Evolutionary conservation across 2,329 filamentous ascomycete species (phyloP), one percentile per base, ranked within the genome.

Genomic region (Mycosphaerella arachidis): DNA sequence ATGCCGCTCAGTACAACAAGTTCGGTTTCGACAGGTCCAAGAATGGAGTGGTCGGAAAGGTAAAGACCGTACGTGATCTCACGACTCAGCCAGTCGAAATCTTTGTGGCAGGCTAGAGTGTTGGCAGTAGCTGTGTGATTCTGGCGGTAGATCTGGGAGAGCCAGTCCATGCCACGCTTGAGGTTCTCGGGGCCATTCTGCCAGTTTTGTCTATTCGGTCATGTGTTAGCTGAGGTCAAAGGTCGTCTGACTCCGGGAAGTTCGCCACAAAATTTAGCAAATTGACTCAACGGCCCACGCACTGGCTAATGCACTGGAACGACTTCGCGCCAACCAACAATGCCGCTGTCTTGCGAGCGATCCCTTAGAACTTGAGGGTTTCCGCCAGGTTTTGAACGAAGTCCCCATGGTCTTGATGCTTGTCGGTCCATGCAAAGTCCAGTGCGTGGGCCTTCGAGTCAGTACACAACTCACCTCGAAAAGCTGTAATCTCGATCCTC

Each of bases 51-150:
- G 68, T 86, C 82, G 9, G 79, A 81, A 0, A 86, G 76, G 63
- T 81, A 86, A 10, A 86, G 72, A 0, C 84, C 83, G 60, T 86
- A 86, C 0, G 81, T 84, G 59, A 86, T 84, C 56, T 84, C 73
- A 18, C 76, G 74, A 18, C 77, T 80, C 6, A 84, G 71, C 80
- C 81, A 85, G 3, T 77, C 72, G 52, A 81, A 80, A 62, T 81
- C 79, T 59, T 74, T 77, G 56, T 81, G 79, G 1, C 77, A 76
- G 8, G 71, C 70, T 13, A 82, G 72, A 3, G 70, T 72, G 20
- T 75, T 72, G 48, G 75, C 72, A 1, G 76, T 74, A 8, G 68
- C 68, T 1, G 69, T 67, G 35, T 73, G 75, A 63, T 86, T 82
- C 45, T 79, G 76, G 54, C 79, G 74, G 69, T 86, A 86, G 9